Base-by-base conservation (phyloP, 2,329 filamentous ascomycete species). In the Colletotrichum kahawae region DNA sequence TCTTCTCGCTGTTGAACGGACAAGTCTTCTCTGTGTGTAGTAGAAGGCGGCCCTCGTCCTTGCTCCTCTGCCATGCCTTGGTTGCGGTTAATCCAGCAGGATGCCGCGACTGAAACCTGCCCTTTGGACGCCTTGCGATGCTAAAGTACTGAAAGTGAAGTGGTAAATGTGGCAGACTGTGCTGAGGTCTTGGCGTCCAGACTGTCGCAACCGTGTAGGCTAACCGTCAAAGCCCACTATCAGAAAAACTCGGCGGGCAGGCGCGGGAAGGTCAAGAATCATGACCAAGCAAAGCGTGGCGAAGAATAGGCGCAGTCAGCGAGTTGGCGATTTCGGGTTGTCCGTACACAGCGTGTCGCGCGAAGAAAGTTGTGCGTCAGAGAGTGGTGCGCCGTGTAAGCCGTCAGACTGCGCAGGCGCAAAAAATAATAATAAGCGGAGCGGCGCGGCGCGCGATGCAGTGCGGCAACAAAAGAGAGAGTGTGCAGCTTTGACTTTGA, bases 41-140 rank as follows among this genome's bases (percentile, higher is more conserved):
- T 36, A 36, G 34, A 76, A 76, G 76, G 74, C 70, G 63, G 76
- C 74, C 76, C 74, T 76, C 76, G 76, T 77, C 74, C 76, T 72
- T 70, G 74, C 74, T 77, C 76, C 76, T 77, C 76, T 76, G 74
- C 76, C 76, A 77, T 77, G 70, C 76, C 76, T 70, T 71, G 67
- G 72, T 71, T 75, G 67, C 72, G 63, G 57, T 48, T n/a, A 65
- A 51, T 75, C 70, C 59, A 68, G 62, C 69, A 34, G 70, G 62
- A 54, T 63, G 74, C 65, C 70, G 66, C 71, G 67, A 66, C 36
- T 66, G 31, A 59, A 68, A 66, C 54, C 51, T 74, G 36, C 31
- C 51, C 71, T 65, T 62, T 74, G 36, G 71, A 71, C 29, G 51
- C 51, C 43, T 66, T 56, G 70, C 66, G 70, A 57, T 73, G 16